Base-by-base conservation (phyloP, 106 monocot species). In the Ottelia alismoides region DNA sequence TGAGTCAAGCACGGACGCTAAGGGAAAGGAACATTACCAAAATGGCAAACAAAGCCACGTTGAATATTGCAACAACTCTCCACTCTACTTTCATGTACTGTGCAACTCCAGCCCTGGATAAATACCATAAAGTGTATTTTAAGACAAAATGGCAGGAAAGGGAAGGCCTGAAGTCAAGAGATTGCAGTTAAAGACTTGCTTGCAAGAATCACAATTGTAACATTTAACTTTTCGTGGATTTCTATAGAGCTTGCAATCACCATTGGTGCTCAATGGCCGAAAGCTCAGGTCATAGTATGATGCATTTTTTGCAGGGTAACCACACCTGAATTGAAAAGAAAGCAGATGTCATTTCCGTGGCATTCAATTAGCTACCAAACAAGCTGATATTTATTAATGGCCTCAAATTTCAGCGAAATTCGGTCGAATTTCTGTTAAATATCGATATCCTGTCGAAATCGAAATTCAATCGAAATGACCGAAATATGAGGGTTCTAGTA, bases 151-250 rank as follows among this genome's bases (percentile, higher is more conserved):
- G 2, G 10, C 2, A 25, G 0, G 18, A 46, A 24, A 62, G 23
- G 2, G 12, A 49, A 20, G 31, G 14, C 2, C 16, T 23, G 31
- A 57, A 31, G 23, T 12, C 14, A n/a, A 28, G 43, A 30, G 58
- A 31, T 31, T n/a, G 9, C 30, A 31, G 20, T 11, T n/a, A n/a
- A n/a, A 19, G 16, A 64, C 77, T 84, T 89, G 63, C 96, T 89
- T 98, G 96, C 96, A 89, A 65, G 96, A 89, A 74, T 85, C 79
- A 71, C 96, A 98, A 47, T 75, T 70, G 27, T 98, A 98, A 58
- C 96, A 98, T 55, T 81, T 89, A 20, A 76, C 52, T 10, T 51
- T 64, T 40, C 30, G 70, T 53, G 76, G 59, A 52, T 98, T 98
- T 57, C 77, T 98, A 69, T 98, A 98, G 62, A 82, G 71, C 55